Evolutionary conservation across 1,139 yeast species (phyloP), one percentile per base, ranked within the genome.

Genomic region (Blastobotrys arbuscula): DNA sequence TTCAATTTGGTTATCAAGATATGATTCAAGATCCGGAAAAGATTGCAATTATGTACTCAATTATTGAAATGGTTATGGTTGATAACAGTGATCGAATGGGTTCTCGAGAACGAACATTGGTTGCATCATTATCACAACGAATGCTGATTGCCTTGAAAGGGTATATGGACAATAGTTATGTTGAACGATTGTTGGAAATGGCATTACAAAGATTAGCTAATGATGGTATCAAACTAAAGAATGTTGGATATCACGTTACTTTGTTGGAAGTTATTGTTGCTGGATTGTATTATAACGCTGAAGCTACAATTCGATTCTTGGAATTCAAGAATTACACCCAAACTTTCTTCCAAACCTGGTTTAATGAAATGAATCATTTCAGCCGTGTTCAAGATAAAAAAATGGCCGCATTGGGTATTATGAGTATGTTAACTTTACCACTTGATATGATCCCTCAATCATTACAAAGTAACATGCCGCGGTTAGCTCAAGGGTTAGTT

Each of bases 331-430:
- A 74, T 19, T 71, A 74, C 45, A 65, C 81, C 9, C 71, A 71
- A 21, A 59, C 67, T 2, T 81, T 88, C 60, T 79, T 90, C 59
- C 73, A 74, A 39, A 64, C 74, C 39, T 92, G 97, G 97, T 77
- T 87, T 57, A 70, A 74, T 42, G 72, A 64, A 35, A 71, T 81
- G 47, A 77, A 82, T 3, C 69, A 71, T 39, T 74, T 84, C 56
- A 73, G 75, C n/a, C 73, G 96, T 53, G 95, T 88, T 2, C 86
- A 77, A 59, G 97, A 90, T 66, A 74, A 88, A 65, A 89, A 89
- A 65, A 68, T 92, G 39, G 78, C 87, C 1, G 71, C 79, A 2
- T 67, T 90, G 55, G 94, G 95, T 0, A 64, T 85, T 36, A 66
- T 90, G 44, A 67, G 78, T 1, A 55, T 79, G 26, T 57, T 79